Conservation (phyloP, 2,329 filamentous ascomycete species). For the Endothia cerciana region DNA sequence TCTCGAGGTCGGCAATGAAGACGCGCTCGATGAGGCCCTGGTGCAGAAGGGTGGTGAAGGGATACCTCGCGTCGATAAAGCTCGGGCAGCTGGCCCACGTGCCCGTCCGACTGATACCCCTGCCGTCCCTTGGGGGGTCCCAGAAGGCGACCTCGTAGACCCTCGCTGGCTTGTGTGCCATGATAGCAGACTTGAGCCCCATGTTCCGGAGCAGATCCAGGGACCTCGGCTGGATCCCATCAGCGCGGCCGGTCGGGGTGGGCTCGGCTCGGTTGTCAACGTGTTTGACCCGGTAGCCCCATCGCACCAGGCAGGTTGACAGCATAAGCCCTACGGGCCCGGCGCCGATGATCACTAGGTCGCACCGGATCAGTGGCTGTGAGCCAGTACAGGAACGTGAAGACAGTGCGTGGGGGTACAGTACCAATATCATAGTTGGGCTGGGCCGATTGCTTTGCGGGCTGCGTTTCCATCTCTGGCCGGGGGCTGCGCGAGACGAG, state of each 20-base stretch:
- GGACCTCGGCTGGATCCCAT: slow-evolving; percentile 89
- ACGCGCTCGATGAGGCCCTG: slow-evolving; percentile 74
- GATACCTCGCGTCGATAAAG: slow-evolving; percentile 76
- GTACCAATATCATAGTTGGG: slow-evolving; percentile 33
- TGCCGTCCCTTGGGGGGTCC: slow-evolving; percentile 61
- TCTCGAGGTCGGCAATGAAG: slow-evolving; percentile 67
- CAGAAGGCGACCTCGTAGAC: slow-evolving; percentile 80
- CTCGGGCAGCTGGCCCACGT: slow-evolving; percentile 87
- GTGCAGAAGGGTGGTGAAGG: slow-evolving; percentile 71
- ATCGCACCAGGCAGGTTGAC: slow-evolving; percentile 84
- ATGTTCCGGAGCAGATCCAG: slow-evolving; percentile 87
- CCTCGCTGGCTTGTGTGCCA: slow-evolving; percentile 84
- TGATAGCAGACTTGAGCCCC: slow-evolving; percentile 84
- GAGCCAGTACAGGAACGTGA: slow-evolving; percentile 8
- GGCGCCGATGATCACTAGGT: slow-evolving; percentile 79
- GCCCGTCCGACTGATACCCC: slow-evolving; percentile 66
- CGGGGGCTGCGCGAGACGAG: not conserved
- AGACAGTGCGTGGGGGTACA: not conserved
- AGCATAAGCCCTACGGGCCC: slow-evolving; percentile 88
- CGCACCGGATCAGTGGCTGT: slow-evolving; percentile 19
- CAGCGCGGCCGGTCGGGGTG: slow-evolving; percentile 82
- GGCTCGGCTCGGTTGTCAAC: slow-evolving; percentile 89
- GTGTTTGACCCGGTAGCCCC: slow-evolving; percentile 95
- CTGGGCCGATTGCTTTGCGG: slow-evolving; percentile 24
- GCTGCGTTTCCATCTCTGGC: slow-evolving; percentile 26